Evolutionary conservation across 202 grass and related monocot species (phyloP).

Genomic region (Schoenoplectus tabernaemontani): DNA sequence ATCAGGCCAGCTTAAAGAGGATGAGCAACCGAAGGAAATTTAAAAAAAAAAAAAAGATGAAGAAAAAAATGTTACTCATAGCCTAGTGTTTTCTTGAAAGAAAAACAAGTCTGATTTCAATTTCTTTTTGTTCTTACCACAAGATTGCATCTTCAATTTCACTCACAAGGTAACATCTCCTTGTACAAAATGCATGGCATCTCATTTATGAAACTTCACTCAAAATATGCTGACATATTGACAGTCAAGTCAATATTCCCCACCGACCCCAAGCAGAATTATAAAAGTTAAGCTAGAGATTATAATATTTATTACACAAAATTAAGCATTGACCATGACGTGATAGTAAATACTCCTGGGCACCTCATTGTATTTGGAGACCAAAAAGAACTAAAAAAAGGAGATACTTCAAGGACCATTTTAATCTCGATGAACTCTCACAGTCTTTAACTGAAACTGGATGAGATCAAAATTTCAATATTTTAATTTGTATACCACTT

Average conservation of each 20-base stretch:
- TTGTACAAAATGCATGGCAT: background rate
- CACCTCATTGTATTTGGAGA: background rate
- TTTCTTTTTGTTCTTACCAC: background rate
- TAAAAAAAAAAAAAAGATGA: no score
- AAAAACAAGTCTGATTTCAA: background rate
- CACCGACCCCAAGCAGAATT: background rate
- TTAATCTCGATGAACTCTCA: background rate
- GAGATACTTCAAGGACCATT: no score
- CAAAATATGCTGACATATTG: background rate
- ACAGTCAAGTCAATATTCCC: background rate
- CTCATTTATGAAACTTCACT: background rate
- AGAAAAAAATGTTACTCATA: no score
- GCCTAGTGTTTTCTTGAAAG: background rate
- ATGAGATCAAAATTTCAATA: slow-evolving; percentile 1
- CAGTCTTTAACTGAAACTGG: background rate
- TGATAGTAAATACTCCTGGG: background rate
- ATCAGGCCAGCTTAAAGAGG: no score
- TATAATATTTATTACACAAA: background rate
- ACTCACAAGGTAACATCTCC: background rate
- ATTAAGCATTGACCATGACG: slow-evolving; percentile 15
- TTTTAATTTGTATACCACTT: background rate
- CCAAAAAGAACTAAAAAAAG: background rate
- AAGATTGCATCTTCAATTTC: background rate
- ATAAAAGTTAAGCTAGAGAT: background rate
- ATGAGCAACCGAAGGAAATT: no score